Base-by-base conservation (phyloP, 257 asterid species). In the Leonotis leonurus region DNA sequence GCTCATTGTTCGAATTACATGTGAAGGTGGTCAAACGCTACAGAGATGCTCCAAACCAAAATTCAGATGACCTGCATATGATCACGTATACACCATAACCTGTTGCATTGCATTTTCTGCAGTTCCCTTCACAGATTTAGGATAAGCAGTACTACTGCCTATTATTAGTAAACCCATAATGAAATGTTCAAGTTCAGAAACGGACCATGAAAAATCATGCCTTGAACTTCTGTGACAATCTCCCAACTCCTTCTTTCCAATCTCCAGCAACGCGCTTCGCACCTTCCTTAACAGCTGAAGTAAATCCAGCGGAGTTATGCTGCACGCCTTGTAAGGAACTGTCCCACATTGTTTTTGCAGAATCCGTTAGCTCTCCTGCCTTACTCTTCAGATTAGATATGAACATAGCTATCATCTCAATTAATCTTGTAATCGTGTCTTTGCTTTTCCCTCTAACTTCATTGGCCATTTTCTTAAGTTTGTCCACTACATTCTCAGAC, bases 181-280 rank as follows among this genome's bases (percentile, higher is more conserved):
- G 12, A 11, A 20, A 10, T 49, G 27, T 46, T 17, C 12, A 14
- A 29, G 27, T 18, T 27, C 59, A 51, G 33, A 2, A 39, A 50
- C 9, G 32, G 37, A 50, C 7, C 3, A 12, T 12, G 14, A 17
- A 24, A n/a, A 57, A 53, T 92, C 83, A 89, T 61, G 99, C 75
- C 84, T 84, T 85, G 85, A 89, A 89, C 83, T 78, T 87, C 65
- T 87, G 96, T 1, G 97, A 80, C 49, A 93, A 57, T 62, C 88
- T 88, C 62, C 82, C 97, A 4, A 93, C 93, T 40, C 96, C 96
- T 41, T 75, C 94, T 78, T 79, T 89, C 82, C 96, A 85, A 74
- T 93, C 96, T 62, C 86, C 94, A 0, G 91, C 94, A 8, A 80
- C 78, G 8, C 97, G 84, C 74, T 82, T 87, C 6, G 80, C 71